Evolutionary conservation across 257 asterid species (phyloP), one percentile per base, ranked within the genome.

Genomic region (Euphrasia confusa): DNA sequence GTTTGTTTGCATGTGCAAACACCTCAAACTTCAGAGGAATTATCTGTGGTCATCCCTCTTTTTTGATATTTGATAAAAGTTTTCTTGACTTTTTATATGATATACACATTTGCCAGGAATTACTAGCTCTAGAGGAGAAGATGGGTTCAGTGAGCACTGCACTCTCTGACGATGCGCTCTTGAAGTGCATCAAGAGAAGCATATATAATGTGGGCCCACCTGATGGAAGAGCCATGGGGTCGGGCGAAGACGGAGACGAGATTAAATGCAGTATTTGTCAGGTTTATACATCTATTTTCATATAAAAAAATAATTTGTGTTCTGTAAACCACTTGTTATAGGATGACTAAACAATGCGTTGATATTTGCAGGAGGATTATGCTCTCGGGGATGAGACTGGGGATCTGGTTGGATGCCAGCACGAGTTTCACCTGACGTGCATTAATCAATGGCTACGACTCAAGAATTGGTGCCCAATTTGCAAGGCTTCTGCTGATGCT

Each of bases 101-200:
- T 10, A 18, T 10, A 30, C 13, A n/a, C 28, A 7, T 17, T 52
- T 69, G 50, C 64, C 83, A 92, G 99, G 99, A 92, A 71, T 74
- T 92, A 71, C 79, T 92, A 74, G 96, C 94, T 73, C 78, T 92
- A 21, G 99, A 77, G 77, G 99, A 92, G 59, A 84, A 82, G 68
- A 92, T 92, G 91, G 99, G 99, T 57, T 75, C 83, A 2, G 97
- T 92, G 60, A 89, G 97, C 78, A 92, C 97, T 0, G 91, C 97
- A 3, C 83, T 92, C 60, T 70, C 99, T 0, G 94, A 89, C 54
- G 99, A 86, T 69, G 84, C 84, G 63, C 47, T 89, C 58, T 72
- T 83, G 3, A 84, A 83, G 72, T 86, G 91, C 84, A 63, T 92
- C 11, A 77, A 12, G 67, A 79, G 68, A 75, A 81, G 84, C 74